These are phyloP conservation scores for Fusarium odoratissimum DNA, from an alignment of 2,329 filamentous ascomycete species.

Conservation along the genomic window DNA sequence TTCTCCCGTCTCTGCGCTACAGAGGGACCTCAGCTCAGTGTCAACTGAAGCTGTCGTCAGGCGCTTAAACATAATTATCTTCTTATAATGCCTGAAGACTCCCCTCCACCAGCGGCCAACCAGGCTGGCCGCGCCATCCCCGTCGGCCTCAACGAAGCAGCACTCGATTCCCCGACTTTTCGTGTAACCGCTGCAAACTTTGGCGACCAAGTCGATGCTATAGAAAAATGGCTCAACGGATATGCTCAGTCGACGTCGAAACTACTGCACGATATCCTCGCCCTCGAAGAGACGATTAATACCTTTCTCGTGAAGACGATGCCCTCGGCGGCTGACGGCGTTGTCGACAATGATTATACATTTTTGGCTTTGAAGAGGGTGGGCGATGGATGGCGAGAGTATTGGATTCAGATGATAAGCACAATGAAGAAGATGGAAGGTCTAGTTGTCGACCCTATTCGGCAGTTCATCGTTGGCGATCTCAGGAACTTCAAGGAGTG, in stretches of 20 bases:
- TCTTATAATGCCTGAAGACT: slow-evolving; percentile 39
- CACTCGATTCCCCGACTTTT: slow-evolving; percentile 96
- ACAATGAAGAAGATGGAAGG: slow-evolving; percentile 82
- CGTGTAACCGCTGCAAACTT: slow-evolving; percentile 89
- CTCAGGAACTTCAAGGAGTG: slow-evolving; percentile 88
- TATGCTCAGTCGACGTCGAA: slow-evolving; percentile 66
- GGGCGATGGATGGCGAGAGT: slow-evolving; percentile 86
- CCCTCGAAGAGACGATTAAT: slow-evolving; percentile 83
- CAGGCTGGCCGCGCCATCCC: slow-evolving; percentile 61
- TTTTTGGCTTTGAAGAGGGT: slow-evolving; percentile 86
- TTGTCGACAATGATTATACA: slow-evolving; percentile 96
- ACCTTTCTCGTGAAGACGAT: slow-evolving; percentile 79
- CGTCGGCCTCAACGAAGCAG: slow-evolving; percentile 91
- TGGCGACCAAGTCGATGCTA: slow-evolving; percentile 87
- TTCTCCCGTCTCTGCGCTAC: slow-evolving; percentile 20
- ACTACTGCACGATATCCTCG: slow-evolving; percentile 71
- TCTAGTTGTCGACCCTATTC: slow-evolving; percentile 83
- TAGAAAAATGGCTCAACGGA: slow-evolving; percentile 89
- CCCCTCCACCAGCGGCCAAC: slow-evolving; percentile 38
- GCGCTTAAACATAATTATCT: slow-evolving; percentile 29
- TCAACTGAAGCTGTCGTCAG: slow-evolving; percentile 43
- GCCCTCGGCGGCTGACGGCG: slow-evolving; percentile 83
- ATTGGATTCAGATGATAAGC: slow-evolving; percentile 81
- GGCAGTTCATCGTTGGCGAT: slow-evolving; percentile 80
- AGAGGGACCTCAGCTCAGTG: slow-evolving; percentile 42